Percentiles rank a stretch among this genome's conserved stretches.
Conservation (phyloP, 371 early-diverging fungal species). For the Zychaea mexicana region DNA sequence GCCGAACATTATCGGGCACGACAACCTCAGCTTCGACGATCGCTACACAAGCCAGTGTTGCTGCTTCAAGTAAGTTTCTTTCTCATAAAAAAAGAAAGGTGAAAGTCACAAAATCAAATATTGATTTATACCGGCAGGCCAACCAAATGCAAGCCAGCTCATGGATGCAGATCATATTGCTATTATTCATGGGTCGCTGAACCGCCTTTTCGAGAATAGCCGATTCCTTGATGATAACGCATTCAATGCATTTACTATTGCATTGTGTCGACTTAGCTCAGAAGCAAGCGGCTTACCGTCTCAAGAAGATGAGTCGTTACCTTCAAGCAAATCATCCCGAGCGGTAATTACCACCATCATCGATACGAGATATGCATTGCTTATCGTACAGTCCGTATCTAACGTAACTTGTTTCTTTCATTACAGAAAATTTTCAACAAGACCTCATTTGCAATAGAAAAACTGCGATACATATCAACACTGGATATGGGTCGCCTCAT, state of each 20-base stretch:
- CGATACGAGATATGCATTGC: not conserved
- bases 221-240: conserved; percentile 62
- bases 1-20: conserved; percentile 32
- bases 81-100: not conserved
- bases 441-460: conserved; percentile 83
- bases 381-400: not conserved
- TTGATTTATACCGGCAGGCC: conserved; percentile 8
- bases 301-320: conserved; percentile 28
- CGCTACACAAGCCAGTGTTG: not conserved
- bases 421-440: conserved; percentile 66
- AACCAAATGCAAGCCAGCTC: conserved; percentile 21
- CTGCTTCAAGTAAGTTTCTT: not conserved
- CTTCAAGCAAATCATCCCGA: conserved; percentile 32
- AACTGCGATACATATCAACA: conserved; percentile 75
- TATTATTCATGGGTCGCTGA: conserved; percentile 54
- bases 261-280: conserved; percentile 73
- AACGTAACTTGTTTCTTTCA: not conserved
- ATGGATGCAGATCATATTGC: conserved; percentile 60
- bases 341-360: conserved; percentile 21
- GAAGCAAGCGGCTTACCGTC: conserved; percentile 58
- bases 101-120: not conserved
- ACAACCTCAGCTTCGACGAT: conserved; percentile 11
- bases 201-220: conserved; percentile 76
- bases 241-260: conserved; percentile 69
- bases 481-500: conserved; percentile 74